Percentiles rank a stretch among this genome's conserved stretches.
Evolutionary conservation across 352 stramenopile genomes (phyloP).

Genomic region (Phytophthora macrochlamydospora): DNA sequence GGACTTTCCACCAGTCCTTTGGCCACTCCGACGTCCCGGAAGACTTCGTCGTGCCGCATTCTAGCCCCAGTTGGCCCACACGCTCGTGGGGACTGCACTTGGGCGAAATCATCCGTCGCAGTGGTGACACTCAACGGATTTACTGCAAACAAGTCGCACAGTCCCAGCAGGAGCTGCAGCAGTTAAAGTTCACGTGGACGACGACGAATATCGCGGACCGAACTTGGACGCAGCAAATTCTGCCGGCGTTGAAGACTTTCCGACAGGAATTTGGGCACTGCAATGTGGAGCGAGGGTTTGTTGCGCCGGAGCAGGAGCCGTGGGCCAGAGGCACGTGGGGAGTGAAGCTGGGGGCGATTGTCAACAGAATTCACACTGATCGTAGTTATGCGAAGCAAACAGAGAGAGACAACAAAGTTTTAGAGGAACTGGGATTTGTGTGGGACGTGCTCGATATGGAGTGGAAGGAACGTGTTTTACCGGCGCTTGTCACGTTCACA

Average conservation of each 20-base stretch:
- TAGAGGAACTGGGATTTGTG: conserved; percentile 24
- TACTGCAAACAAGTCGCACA: conserved; percentile 21
- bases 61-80: conserved; percentile 18
- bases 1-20: conserved; percentile 26
- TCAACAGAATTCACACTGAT: conserved; percentile 24
- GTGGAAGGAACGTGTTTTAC: conserved; percentile 35
- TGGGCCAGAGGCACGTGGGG: conserved; percentile 25
- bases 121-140: conserved; percentile 20
- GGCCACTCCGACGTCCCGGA: conserved; percentile 24
- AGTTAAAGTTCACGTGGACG: conserved; percentile 29
- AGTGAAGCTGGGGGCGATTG: conserved; percentile 29
- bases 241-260: conserved; percentile 27
- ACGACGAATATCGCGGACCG: conserved; percentile 24
- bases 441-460: conserved; percentile 26
- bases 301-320: conserved; percentile 19
- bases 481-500: conserved; percentile 31
- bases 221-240: conserved; percentile 25
- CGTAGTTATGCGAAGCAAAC: conserved; percentile 20
- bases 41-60: conserved; percentile 25
- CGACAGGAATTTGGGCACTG: conserved; percentile 25
- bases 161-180: conserved; percentile 18
- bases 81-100: conserved; percentile 25
- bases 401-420: conserved; percentile 7
- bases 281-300: conserved; percentile 23
- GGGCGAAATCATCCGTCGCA: conserved; percentile 25